phyloP scores from a whole-genome alignment of 1,284 basidiomycete genomes.

The Entoloma clypeatum region DNA sequence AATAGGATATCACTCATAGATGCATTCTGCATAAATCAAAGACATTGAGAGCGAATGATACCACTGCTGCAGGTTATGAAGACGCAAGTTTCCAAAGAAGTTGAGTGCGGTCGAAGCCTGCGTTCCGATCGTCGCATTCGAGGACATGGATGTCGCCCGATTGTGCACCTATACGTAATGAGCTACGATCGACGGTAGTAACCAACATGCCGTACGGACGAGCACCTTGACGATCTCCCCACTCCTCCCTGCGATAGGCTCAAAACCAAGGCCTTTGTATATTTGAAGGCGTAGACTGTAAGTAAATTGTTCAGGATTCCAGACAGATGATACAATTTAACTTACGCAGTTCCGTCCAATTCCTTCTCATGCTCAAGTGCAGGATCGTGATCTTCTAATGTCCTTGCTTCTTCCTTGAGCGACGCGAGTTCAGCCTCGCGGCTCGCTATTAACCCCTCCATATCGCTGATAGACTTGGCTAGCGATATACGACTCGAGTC shows the following conservation, averaged over 20 bases:
- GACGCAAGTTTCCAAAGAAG: slow-evolving; percentile 56
- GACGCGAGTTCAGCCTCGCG: slow-evolving; percentile 66
- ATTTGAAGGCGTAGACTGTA: slow-evolving; percentile 60
- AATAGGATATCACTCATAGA: no score
- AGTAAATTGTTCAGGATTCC: slow-evolving; percentile 1
- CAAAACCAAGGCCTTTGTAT: slow-evolving; percentile 67
- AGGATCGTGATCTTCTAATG: slow-evolving; percentile 65
- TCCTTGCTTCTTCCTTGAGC: slow-evolving; percentile 58
- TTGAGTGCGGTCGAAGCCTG: slow-evolving; percentile 36
- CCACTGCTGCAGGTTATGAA: slow-evolving; percentile 38
- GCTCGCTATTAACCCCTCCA: slow-evolving; percentile 57
- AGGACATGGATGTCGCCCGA: slow-evolving; percentile 58
- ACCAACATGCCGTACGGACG: slow-evolving; percentile 47
- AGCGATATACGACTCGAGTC: slow-evolving; percentile 60
- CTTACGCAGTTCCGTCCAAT: slow-evolving; percentile 65
- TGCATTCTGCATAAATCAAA: slow-evolving; percentile 3
- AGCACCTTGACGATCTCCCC: slow-evolving; percentile 56
- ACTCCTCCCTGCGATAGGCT: slow-evolving; percentile 53
- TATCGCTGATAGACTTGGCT: slow-evolving; percentile 73
- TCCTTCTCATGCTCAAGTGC: slow-evolving; percentile 64
- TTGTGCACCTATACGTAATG: slow-evolving; percentile 43
- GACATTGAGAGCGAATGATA: background rate
- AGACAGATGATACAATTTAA: slow-evolving; percentile 14
- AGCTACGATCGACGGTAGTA: background rate
- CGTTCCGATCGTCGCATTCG: slow-evolving; percentile 30